These are phyloP conservation scores for Eragrostis nindensis DNA, from an alignment of 176 grass and related monocot species.

Conservation along the genomic window DNA sequence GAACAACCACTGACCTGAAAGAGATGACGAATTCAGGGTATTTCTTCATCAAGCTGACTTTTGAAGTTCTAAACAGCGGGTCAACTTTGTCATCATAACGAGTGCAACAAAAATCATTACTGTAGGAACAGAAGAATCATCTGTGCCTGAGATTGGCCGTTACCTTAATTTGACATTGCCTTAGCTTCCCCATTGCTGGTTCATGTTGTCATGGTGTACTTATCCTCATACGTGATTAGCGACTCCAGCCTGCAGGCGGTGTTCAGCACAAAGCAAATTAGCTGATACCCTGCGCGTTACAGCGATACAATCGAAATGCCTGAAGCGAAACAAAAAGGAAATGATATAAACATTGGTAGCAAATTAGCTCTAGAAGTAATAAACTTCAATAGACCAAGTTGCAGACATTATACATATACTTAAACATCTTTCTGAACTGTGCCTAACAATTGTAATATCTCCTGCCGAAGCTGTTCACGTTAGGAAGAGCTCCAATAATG, in stretches of 20 bases:
- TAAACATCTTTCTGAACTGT: no score
- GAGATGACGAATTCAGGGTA: not conserved
- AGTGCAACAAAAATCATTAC: not conserved
- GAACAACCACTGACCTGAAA: not conserved
- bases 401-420: no score
- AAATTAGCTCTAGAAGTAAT: no score
- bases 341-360: no score
- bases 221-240: not conserved
- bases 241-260: not conserved
- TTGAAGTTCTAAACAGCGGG: not conserved
- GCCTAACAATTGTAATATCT: no score
- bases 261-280: not conserved
- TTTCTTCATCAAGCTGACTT: conserved; percentile 1
- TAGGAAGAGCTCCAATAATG: no score
- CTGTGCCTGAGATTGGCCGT: not conserved
- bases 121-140: not conserved
- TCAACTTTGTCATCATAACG: not conserved
- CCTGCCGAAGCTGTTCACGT: no score
- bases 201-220: not conserved
- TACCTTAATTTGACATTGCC: not conserved
- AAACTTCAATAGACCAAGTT: no score
- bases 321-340: no score
- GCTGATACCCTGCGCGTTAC: no score
- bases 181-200: not conserved
- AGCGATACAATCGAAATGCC: no score